Evolutionary conservation across 495 filamentous ascomycete species (phyloP), one percentile per base, ranked within the genome.

Genomic region (Viridothelium virens): DNA sequence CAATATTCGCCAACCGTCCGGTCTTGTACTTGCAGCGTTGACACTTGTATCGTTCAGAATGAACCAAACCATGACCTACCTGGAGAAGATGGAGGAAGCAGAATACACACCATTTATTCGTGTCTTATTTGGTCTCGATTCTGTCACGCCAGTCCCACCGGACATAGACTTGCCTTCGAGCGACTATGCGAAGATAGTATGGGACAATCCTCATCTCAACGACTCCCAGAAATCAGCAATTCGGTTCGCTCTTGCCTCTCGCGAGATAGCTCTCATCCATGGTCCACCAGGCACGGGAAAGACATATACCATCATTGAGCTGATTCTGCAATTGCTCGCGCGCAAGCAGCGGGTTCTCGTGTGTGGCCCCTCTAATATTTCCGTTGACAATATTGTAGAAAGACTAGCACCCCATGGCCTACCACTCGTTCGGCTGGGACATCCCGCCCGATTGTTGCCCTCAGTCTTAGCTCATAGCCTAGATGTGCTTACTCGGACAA

Each of bases 321-420:
- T 97, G 25, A 95, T 97, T 65, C 81, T 93, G 38, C 94, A 99
- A 70, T 77, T 97, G 69, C 78, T 94, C 38, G 85, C 80, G 63
- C 83, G 83, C 4, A 85, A 87, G 14, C 82, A 85, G 50, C 85
- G 91, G 1, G 78, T 97, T 16, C 83, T 99, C 2, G 92, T 99
- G 25, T 99, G 94, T 73, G 94, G 94, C 0, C 94, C 94, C 0
- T 95, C 90, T 10, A 99, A 99, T 73, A 91, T 99, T 62, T 92
- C 90, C 0, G 94, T 97, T 1, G 94, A 99, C 79, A 99, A 99
- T 72, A 97, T 99, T 66, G 92, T 96, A n/a, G 93, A 97, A 77
- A 85, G 95, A 10, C 83, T 97, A 0, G 83, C 91, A 0, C 86
- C 89, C 0, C 88, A 90, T 67, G 89, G 89, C 68, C 81, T 97